These are phyloP conservation scores for Marchantia polymorpha DNA, from an alignment of 225 moss, liverwort and hornwort genomes.

Conservation along the genomic window DNA sequence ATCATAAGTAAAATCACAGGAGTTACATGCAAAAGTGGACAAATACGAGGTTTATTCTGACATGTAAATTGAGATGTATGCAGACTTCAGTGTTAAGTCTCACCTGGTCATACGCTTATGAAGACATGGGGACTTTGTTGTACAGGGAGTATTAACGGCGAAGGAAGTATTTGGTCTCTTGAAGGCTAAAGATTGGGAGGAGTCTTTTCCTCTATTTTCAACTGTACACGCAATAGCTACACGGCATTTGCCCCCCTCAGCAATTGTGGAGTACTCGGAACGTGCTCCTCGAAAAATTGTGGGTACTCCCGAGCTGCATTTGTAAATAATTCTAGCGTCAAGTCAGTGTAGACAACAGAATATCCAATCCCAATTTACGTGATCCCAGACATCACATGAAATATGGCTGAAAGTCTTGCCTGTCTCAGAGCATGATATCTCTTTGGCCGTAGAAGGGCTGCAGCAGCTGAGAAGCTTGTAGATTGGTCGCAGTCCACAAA, in stretches of 20 bases:
- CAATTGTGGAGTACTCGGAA: slow-evolving; percentile 55
- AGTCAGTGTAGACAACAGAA: neutral
- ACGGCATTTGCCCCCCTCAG: slow-evolving; percentile 47
- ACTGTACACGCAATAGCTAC: slow-evolving; percentile 54
- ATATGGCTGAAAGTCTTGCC: neutral
- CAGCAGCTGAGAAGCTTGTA: neutral
- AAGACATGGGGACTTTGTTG: neutral
- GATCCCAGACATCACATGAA: neutral
- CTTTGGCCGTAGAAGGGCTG: neutral
- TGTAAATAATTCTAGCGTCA: slow-evolving; percentile 1
- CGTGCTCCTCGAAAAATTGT: slow-evolving; percentile 24
- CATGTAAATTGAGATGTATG: too few relatives aligned
- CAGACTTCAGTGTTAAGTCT: too few relatives aligned
- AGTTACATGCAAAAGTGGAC: neutral
- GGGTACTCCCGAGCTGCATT: slow-evolving; percentile 18
- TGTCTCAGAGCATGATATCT: neutral
- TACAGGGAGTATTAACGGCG: slow-evolving; percentile 63
- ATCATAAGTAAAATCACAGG: neutral
- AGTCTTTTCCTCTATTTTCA: slow-evolving; percentile 58
- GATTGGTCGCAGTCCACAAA: neutral
- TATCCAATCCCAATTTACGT: neutral
- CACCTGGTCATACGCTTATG: too few relatives aligned
- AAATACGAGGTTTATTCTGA: neutral
- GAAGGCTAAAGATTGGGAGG: slow-evolving; percentile 55
- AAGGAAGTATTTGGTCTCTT: slow-evolving; percentile 58